Evolutionary conservation across 257 asterid genomes (phyloP).

Genomic region (Ballota nigra): DNA sequence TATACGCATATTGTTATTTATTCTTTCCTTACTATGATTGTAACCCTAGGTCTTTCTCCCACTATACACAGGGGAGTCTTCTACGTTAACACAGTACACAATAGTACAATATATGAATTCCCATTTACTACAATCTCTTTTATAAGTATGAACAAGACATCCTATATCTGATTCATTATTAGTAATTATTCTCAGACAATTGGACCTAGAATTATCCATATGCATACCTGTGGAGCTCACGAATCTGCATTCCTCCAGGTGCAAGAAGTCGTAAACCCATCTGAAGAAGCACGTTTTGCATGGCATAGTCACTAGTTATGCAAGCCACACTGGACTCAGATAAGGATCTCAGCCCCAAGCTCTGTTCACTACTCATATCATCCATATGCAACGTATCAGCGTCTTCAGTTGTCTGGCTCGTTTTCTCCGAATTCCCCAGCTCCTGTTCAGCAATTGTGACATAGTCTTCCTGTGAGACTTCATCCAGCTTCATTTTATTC

Average conservation of each 20-base stretch:
- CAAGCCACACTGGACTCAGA: constrained; percentile 97
- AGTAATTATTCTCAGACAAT: neutral
- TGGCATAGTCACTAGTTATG: constrained; percentile 85
- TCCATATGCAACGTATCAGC: constrained; percentile 44
- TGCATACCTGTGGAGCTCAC: constrained; percentile 82
- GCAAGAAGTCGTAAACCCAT: constrained; percentile 94
- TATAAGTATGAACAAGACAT: neutral
- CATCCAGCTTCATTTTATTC: constrained; percentile 57
- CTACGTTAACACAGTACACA: no score
- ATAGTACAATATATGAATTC: no score
- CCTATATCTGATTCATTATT: neutral
- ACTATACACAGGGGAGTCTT: no score
- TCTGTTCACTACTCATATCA: constrained; percentile 85
- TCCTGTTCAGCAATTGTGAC: constrained; percentile 37
- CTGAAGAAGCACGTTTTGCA: constrained; percentile 98
- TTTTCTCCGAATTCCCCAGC: constrained; percentile 39
- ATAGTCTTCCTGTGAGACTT: constrained; percentile 31
- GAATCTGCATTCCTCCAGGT: constrained; percentile 99
- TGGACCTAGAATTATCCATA: neutral
- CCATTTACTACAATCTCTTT: no score
- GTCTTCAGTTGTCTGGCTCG: constrained; percentile 46
- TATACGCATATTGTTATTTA: no score
- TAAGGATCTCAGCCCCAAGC: constrained; percentile 86
- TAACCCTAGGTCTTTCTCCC: no score
- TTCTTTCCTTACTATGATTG: no score